Base-by-base conservation (phyloP, 1,139 yeast species). In the Groenewaldozyma auringiensis region DNA sequence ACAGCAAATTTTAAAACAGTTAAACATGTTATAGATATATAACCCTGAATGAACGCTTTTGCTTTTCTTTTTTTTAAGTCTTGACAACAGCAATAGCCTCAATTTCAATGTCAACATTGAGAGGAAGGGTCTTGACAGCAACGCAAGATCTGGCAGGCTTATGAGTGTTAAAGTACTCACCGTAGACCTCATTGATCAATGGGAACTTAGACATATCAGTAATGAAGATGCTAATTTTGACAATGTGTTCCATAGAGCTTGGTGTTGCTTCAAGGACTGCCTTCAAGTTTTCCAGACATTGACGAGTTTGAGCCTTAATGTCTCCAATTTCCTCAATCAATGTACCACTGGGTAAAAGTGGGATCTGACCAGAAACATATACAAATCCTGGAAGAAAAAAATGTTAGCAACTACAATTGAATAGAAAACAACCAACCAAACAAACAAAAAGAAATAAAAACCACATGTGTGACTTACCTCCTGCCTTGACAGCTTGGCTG, bases 81-180 rank as follows among this genome's bases (percentile, higher is more conserved):
- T 65, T 66, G 61, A 81, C 88, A 51, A 82, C 68, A 47, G 96
- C 96, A 66, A 88, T 70, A 44, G 81, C 86, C 70, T 88, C 96
- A 57, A 76, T 70, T 63, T 76, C 81, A 45, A 64, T 75, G 48
- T 77, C 83, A 50, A 80, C 86, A 48, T 87, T 86, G 64, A 88
- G 77, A 51, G 97, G 97, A 62, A 88, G 78, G 52, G 78, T 79
- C 65, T 79, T 81, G 53, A 87, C 96, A 40, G 95, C 95, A 56
- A 88, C 94, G 73, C 95, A 87, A 1, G 95, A 84, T 75, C 97
- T 84, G 35, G 96, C 96, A 47, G 97, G 96, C 69, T 83, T 84
- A 72, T 85, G 94, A 48, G 71, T 74, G 63, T 65, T 72, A 71
- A 89, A 88, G 69, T 83, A 84, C 67, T 83, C 81, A 53, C 77